Percentiles rank a stretch among this genome's conserved stretches.
phyloP scores from a whole-genome alignment of 2,329 filamentous ascomycete species.

The Delphinella strobiligena region DNA sequence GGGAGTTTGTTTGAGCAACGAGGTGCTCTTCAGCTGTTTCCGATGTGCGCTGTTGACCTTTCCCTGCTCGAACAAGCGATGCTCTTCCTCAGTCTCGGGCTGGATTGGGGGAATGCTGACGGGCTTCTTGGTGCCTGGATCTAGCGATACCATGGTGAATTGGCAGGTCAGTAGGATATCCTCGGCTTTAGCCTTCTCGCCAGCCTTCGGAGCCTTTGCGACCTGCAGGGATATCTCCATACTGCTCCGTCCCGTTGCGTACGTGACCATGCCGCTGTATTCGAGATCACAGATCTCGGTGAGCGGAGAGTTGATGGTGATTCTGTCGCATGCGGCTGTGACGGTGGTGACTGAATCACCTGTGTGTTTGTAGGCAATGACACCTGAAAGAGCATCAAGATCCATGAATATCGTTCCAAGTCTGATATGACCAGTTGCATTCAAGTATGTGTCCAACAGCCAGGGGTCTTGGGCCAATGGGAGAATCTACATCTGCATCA shows the following conservation, averaged over 20 bases:
- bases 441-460: slow-evolving; percentile 67
- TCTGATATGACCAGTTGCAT: slow-evolving; percentile 61
- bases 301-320: slow-evolving; percentile 57
- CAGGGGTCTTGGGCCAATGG: slow-evolving; percentile 63
- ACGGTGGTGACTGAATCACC: slow-evolving; percentile 52
- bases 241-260: slow-evolving; percentile 60
- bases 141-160: slow-evolving; percentile 66
- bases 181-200: slow-evolving; percentile 42
- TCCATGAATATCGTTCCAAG: slow-evolving; percentile 70
- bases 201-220: slow-evolving; percentile 51
- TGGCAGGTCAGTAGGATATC: slow-evolving; percentile 60
- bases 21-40: slow-evolving; percentile 48
- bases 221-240: slow-evolving; percentile 66
- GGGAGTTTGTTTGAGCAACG: slow-evolving; percentile 54
- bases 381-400: slow-evolving; percentile 57
- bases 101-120: slow-evolving; percentile 50
- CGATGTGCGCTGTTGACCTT: slow-evolving; percentile 56
- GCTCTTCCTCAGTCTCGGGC: slow-evolving; percentile 53
- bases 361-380: slow-evolving; percentile 63
- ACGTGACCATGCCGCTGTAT: slow-evolving; percentile 56
- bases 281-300: slow-evolving; percentile 70
- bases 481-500: slow-evolving; percentile 39
- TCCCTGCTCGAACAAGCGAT: slow-evolving; percentile 48
- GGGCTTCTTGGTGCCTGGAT: slow-evolving; percentile 55
- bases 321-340: slow-evolving; percentile 52